These are phyloP conservation scores for Pestalotiopsis sp. DNA, from an alignment of 2,329 filamentous ascomycete species.

Conservation along the genomic window DNA sequence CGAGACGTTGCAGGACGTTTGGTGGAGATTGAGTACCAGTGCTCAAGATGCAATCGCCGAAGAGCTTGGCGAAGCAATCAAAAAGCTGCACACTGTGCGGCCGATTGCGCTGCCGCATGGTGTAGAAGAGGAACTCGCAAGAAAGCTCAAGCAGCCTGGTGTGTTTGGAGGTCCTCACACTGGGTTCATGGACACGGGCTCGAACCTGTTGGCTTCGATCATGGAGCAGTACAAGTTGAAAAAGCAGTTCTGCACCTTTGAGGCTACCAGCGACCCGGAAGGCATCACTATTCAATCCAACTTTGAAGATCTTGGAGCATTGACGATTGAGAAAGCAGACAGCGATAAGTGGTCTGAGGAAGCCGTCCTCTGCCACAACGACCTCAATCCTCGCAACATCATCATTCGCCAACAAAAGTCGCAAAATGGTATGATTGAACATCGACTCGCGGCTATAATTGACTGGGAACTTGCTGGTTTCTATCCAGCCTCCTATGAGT, in stretches of 20 bases:
- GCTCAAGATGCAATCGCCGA: neutral
- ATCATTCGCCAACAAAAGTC: conserved; percentile 1
- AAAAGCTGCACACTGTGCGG: neutral
- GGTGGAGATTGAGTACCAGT: neutral
- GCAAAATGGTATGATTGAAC: neutral
- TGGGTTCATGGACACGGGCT: neutral
- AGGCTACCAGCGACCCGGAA: neutral
- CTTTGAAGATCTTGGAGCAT: conserved; percentile 19
- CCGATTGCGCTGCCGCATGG: too few relatives aligned
- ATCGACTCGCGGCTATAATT: conserved; percentile 24
- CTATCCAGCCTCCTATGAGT: conserved; percentile 24
- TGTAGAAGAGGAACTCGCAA: too few relatives aligned
- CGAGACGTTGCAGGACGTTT: neutral
- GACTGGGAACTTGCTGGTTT: conserved; percentile 27
- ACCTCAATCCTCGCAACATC: conserved; percentile 23
- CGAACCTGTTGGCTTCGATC: neutral
- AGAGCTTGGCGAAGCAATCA: neutral
- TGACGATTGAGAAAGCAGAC: conserved; percentile 20
- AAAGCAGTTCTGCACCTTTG: neutral
- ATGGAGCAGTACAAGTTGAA: neutral
- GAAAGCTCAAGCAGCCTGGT: neutral
- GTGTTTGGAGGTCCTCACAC: neutral
- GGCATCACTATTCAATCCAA: neutral
- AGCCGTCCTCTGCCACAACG: conserved; percentile 27
- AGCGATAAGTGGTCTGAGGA: conserved; percentile 23